Conservation (phyloP, 2,329 filamentous ascomycete genomes). For the Alternaria hordeiaustralica region DNA sequence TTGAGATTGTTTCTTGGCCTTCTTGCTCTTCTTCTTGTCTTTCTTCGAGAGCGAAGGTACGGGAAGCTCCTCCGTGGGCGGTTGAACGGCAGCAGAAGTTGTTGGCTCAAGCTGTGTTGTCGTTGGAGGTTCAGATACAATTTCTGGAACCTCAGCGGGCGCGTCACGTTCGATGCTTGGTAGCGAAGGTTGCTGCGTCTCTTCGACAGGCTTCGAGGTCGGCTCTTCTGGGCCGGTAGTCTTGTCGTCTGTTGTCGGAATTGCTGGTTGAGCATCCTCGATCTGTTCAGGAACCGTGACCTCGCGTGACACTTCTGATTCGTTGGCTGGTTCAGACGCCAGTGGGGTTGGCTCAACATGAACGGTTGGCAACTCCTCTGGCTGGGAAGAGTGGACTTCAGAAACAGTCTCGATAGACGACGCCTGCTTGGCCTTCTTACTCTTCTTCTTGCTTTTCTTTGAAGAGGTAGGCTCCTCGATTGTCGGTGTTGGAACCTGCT, state of each 20-base stretch:
- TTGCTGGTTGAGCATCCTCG: background rate
- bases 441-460: conserved; percentile 37
- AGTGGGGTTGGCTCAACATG: background rate
- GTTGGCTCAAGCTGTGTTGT: conserved; percentile 11
- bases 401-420: conserved; percentile 7
- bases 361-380: conserved; percentile 1
- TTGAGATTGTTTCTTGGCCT: conserved; percentile 28
- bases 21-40: conserved; percentile 35
- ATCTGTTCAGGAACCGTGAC: background rate
- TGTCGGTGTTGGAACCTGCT: background rate
- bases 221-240: background rate
- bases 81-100: conserved; percentile 12
- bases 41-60: conserved; percentile 20
- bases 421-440: conserved; percentile 38
- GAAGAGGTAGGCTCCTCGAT: conserved; percentile 6
- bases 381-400: background rate
- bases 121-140: conserved; percentile 1
- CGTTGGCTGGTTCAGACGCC: background rate
- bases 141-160: background rate
- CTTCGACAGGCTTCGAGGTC: background rate
- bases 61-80: conserved; percentile 10
- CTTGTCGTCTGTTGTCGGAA: background rate
- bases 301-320: conserved; percentile 2
- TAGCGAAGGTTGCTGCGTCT: background rate
- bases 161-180: background rate